Evolutionary conservation across 495 filamentous ascomycete species (phyloP), one percentile per base, ranked within the genome.

Genomic region (Penicillium lividum): DNA sequence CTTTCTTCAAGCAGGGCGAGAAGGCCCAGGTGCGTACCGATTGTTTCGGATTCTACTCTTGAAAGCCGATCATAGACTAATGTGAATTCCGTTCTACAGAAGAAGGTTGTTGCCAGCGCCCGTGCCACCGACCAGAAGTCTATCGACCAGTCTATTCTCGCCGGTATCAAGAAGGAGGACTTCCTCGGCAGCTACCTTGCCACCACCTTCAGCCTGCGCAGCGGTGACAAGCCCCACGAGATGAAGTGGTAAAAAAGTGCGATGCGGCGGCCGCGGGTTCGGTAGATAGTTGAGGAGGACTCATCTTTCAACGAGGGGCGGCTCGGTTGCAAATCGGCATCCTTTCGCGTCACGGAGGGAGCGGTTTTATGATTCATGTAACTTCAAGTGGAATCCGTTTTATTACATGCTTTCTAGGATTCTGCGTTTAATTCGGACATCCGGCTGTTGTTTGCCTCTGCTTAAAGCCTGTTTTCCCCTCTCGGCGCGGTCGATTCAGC

Each of bases 1-100:
- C 84, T 65, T 98, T 99, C 87, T 98, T 97, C 85, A 90, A 92
- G 82, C 91, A 96, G 82, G 93, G 92, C 71, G 91, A 96, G 85
- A 95, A 94, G 85, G 81, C 89, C 68, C 83, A 97, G 92, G 93
- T 98, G 82, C 66, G 89, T 83, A 61, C 53, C 36, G 38, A 48
- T 42, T 9, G 10, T 33, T 31, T 45, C 9, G 28, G 2, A 11
- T 16, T 16, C 18, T 9, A 30, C 29, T 44, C 18, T 34, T 47
- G 13, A 16, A 44, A 40, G 34, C 16, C 5, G 25, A n/a, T 15
- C 15, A 27, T 15, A 28, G 15, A 59, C 67, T 70, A 59, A 68
- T 49, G 27, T 59, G 8, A 33, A 25, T 45, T 59, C 29, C 49
- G 40, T 33, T 59, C 28, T 78, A 82, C 74, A 98, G 94, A 96